Conservation (phyloP, 441 rosid genomes). For the Isatis lusitanica region DNA sequence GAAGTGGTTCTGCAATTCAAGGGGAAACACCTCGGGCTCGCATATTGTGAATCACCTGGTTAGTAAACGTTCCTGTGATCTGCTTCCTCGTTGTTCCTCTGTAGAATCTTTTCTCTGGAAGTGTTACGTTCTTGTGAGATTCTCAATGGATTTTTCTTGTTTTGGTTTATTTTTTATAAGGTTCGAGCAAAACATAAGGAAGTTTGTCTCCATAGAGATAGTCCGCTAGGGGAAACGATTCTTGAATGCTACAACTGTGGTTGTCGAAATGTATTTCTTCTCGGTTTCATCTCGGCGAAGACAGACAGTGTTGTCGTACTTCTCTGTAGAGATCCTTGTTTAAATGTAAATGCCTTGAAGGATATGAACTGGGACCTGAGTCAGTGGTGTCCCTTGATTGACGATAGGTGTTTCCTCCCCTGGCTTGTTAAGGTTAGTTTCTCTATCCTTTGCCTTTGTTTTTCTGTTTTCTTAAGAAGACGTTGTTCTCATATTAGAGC, state of each 20-base stretch:
- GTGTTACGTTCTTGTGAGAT: neutral
- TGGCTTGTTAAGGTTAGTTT: constrained; percentile 96
- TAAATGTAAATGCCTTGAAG: constrained; percentile 95
- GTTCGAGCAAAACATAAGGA: constrained; percentile 99
- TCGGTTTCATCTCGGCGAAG: constrained; percentile 97
- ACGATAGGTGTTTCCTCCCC: constrained; percentile 95
- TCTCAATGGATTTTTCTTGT: constrained; percentile 21
- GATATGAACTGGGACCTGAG: constrained; percentile 99
- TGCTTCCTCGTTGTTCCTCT: neutral
- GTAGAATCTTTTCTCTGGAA: neutral
- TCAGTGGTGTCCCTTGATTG: constrained; percentile 99
- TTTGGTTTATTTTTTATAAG: constrained; percentile 41
- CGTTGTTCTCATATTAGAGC: neutral
- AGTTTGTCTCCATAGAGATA: constrained; percentile 98
- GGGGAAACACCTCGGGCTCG: constrained; percentile 98
- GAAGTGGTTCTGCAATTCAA: constrained; percentile 99
- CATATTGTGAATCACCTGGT: constrained; percentile 98
- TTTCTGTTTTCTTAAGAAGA: neutral
- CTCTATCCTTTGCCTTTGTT: constrained; percentile 3
- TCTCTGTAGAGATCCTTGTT: constrained; percentile 97
- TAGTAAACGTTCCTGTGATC: constrained; percentile 36
- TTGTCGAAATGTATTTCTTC: constrained; percentile 95
- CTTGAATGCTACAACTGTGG: constrained; percentile 99
- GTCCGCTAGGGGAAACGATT: constrained; percentile 97
- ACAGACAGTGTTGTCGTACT: constrained; percentile 99